These are phyloP conservation scores for Kingdonia uniflora DNA, from an alignment of 164 flowering plant genomes.

Conservation along the genomic window DNA sequence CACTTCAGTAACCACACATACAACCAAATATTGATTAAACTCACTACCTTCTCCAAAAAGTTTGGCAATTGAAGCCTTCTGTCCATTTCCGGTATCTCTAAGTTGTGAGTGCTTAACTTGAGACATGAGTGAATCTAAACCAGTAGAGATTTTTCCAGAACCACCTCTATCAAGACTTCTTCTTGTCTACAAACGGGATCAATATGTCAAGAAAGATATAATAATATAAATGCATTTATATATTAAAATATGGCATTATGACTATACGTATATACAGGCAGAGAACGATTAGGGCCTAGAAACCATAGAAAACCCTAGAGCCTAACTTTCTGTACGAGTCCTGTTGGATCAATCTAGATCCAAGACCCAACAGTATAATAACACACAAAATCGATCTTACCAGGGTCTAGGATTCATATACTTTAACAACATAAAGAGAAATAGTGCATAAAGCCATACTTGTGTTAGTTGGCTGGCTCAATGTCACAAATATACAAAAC, in stretches of 20 bases:
- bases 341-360: no score
- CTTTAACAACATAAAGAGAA: no score
- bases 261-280: neutral
- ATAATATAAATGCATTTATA: neutral
- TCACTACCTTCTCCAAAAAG: slow-evolving; percentile 86
- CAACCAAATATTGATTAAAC: neutral
- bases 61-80: slow-evolving; percentile 71
- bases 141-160: slow-evolving; percentile 25
- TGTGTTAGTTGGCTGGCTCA: no score
- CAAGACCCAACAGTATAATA: no score
- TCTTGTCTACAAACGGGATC: slow-evolving; percentile 43
- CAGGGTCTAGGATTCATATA: no score
- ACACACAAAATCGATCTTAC: no score
- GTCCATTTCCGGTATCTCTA: slow-evolving; percentile 55
- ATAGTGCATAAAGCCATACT: no score
- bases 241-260: no score
- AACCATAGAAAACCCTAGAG: neutral
- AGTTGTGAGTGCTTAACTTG: slow-evolving; percentile 44
- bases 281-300: no score
- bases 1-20: no score
- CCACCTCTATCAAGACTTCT: slow-evolving; percentile 55
- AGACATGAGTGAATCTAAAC: slow-evolving; percentile 44
- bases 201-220: neutral
- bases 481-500: no score
- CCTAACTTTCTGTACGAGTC: no score